phyloP scores from a whole-genome alignment of 2,329 filamentous ascomycete genomes.

The Bipolaris cookei region DNA sequence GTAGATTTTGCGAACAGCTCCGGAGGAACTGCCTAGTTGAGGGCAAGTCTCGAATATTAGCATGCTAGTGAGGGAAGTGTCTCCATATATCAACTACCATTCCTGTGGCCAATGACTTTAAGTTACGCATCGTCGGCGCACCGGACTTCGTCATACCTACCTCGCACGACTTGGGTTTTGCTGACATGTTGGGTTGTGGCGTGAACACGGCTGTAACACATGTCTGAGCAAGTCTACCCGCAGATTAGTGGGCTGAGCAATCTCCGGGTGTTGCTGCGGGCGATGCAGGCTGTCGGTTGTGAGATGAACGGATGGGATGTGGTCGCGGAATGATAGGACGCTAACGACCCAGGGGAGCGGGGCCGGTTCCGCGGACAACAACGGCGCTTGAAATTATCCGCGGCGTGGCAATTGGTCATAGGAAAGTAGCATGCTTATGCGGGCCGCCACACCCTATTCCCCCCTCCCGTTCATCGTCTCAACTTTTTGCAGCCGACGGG shows the following conservation, averaged over 20 bases:
- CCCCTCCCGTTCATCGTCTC: slow-evolving; percentile 5
- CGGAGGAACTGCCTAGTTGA: background rate
- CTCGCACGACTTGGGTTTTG: background rate
- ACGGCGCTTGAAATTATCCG: slow-evolving; percentile 11
- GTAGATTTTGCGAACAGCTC: slow-evolving; percentile 1
- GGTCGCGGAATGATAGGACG: background rate
- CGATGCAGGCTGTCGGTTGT: slow-evolving; percentile 6
- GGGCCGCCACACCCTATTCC: slow-evolving; percentile 7
- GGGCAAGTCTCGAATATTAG: background rate
- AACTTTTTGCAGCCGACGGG: background rate
- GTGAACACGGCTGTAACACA: background rate
- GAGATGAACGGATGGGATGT: slow-evolving; percentile 5
- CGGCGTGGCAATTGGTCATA: slow-evolving; percentile 1
- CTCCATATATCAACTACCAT: background rate
- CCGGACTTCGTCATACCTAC: background rate
- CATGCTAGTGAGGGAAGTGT: background rate
- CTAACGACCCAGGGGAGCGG: slow-evolving; percentile 4
- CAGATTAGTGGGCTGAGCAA: background rate
- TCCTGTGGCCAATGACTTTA: background rate
- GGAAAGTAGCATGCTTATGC: slow-evolving; percentile 1
- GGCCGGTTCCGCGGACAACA: slow-evolving; percentile 4
- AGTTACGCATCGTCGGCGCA: background rate
- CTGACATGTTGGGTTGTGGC: background rate
- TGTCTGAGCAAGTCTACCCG: background rate
- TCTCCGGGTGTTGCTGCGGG: slow-evolving; percentile 1